Conservation (phyloP, 2,329 filamentous ascomycete species). For the Nemania abortiva region DNA sequence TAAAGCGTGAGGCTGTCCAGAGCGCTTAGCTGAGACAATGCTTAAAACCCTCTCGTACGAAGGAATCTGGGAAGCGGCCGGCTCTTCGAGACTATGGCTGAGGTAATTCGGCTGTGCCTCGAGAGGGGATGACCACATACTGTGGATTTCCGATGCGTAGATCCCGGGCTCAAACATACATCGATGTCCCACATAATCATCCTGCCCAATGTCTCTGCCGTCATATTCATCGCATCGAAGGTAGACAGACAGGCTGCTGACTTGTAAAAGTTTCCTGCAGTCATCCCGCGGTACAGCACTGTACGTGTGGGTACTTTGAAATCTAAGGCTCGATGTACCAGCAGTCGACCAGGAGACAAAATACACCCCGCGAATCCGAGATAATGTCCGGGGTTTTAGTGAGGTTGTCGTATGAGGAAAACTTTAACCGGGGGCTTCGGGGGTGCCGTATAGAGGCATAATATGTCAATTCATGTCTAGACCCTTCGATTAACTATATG, state of each 20-base stretch:
- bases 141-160: background rate
- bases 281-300: background rate
- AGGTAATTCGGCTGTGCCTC: background rate
- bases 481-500: background rate
- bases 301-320: background rate
- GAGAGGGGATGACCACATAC: background rate
- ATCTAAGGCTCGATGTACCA: background rate
- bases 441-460: background rate
- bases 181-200: constrained; percentile 9
- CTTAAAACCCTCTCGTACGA: background rate
- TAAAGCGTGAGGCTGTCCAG: background rate
- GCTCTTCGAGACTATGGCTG: background rate
- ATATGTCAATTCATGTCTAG: background rate
- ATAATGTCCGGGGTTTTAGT: background rate
- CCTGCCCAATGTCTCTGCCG: background rate
- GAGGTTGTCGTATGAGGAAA: background rate
- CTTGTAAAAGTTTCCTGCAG: background rate
- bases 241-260: background rate
- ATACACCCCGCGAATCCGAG: background rate
- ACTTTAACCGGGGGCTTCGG: background rate
- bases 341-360: background rate
- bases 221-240: constrained; percentile 18
- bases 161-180: background rate
- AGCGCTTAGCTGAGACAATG: background rate
- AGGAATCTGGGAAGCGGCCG: background rate